Evolutionary conservation across 2,329 filamentous ascomycete species (phyloP).

Genomic region (Pseudopyricularia cyperi): DNA sequence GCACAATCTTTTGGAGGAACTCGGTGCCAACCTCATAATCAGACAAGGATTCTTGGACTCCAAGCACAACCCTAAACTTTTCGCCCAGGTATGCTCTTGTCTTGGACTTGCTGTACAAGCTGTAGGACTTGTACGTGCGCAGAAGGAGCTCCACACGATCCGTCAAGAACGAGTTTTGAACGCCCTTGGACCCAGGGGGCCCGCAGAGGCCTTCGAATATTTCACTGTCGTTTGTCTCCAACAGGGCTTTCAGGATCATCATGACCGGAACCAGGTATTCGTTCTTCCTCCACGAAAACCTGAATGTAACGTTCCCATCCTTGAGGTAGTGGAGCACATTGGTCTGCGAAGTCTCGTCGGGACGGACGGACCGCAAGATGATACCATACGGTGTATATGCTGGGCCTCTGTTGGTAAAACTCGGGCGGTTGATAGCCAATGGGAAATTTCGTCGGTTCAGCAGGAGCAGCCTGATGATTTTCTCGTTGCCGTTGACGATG

Average conservation of each 20-base stretch:
- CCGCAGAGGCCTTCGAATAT: conserved; percentile 93
- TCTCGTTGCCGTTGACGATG: conserved; percentile 94
- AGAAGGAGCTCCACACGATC: conserved; percentile 87
- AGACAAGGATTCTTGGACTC: conserved; percentile 69
- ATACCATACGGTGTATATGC: conserved; percentile 86
- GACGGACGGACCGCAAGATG: conserved; percentile 79
- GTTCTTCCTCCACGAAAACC: conserved; percentile 95
- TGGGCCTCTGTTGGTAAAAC: conserved; percentile 76
- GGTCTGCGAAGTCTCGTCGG: conserved; percentile 96
- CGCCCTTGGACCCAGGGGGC: conserved; percentile 58
- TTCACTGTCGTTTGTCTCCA: conserved; percentile 92
- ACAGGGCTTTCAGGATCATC: conserved; percentile 91
- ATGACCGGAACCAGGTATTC: conserved; percentile 92
- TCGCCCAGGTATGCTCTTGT: conserved; percentile 78
- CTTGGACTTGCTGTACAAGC: conserved; percentile 66
- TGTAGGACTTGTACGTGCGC: conserved; percentile 86
- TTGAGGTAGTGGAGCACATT: conserved; percentile 93
- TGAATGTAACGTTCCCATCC: conserved; percentile 92
- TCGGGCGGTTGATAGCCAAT: conserved; percentile 83
- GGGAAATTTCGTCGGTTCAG: conserved; percentile 88
- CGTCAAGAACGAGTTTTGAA: conserved; percentile 83
- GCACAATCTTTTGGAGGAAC: conserved; percentile 77
- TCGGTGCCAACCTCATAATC: conserved; percentile 85
- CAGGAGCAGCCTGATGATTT: conserved; percentile 84
- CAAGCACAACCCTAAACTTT: conserved; percentile 82